Evolutionary conservation across 176 grass and related monocot species (phyloP), one percentile per base, ranked within the genome.

Genomic region (Luzula sylvatica): DNA sequence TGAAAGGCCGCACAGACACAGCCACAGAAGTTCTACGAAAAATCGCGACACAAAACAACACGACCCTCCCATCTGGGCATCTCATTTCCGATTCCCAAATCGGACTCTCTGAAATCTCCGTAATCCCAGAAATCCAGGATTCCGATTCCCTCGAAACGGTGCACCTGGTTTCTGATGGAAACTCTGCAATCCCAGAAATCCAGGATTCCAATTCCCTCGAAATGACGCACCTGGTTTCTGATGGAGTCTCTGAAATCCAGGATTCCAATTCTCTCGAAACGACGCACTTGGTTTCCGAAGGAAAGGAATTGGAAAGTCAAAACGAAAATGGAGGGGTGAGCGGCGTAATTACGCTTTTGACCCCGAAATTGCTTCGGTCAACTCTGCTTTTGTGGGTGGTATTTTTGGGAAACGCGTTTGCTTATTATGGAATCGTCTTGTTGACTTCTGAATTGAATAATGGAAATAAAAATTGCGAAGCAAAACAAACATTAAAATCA

Each of bases 371-470:
- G 53, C 5, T 89, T 15, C 77, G 71, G 72, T 76, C 90, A 55
- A 96, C 90, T 66, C 62, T 96, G 26, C 90, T 96, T 65, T 71
- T 96, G 16, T 96, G 90, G 90, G 82, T 96, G 71, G 81, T 83
- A 56, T 96, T 96, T 72, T 89, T 96, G 42, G 84, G 90, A 23
- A 88, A 96, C 71, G 84, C 84, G 3, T 96, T 96, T 79, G 55
- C 90, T 22, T 96, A 96, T 61, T 96, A 96, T 24, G 90, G 90
- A 27, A 96, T 96, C 51, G 90, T 96, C 70, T 67, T 96, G 49
- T 56, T 96, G 56, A 96, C 90, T 60, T 79, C 90, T 52, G 81
- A 96, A 53, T 69, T 96, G 58, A 96, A 78, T 56, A 79, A 86
- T 7, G 84, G 85, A 22, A 86, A 85, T 49, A 79, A 66, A 57